A percentile compares a stretch with the other conserved stretches of the same genome.
phyloP scores from a whole-genome alignment of 495 filamentous ascomycete species.

The Aspergillus bridgeri region DNA sequence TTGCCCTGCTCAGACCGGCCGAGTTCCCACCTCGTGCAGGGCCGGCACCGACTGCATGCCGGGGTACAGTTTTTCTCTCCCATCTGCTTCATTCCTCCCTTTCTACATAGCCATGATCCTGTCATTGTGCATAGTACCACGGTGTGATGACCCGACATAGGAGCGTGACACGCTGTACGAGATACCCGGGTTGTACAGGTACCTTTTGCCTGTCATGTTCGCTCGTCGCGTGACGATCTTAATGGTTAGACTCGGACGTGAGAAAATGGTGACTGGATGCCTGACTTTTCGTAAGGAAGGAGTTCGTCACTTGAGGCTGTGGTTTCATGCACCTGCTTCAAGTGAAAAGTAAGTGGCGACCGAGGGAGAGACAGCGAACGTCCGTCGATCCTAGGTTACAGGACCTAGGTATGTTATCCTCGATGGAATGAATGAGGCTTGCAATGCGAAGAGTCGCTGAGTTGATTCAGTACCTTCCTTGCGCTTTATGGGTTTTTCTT shows the following conservation, averaged over 20 bases:
- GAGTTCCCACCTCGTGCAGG: slow-evolving; percentile 1
- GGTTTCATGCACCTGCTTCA: neutral
- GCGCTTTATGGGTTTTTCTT: neutral
- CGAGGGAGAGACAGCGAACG: neutral
- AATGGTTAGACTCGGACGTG: slow-evolving; percentile 9
- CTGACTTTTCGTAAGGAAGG: slow-evolving; percentile 2
- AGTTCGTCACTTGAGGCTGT: slow-evolving; percentile 1
- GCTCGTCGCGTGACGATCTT: slow-evolving; percentile 11
- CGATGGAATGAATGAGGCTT: neutral
- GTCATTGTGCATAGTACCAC: slow-evolving; percentile 2
- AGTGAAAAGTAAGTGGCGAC: neutral
- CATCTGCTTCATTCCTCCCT: neutral
- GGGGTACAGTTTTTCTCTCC: neutral
- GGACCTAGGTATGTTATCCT: neutral
- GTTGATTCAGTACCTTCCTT: neutral
- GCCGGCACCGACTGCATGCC: neutral
- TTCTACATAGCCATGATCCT: slow-evolving; percentile 8
- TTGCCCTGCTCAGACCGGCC: neutral
- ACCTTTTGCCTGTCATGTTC: slow-evolving; percentile 9
- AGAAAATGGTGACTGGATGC: slow-evolving; percentile 2
- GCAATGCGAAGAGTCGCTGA: neutral
- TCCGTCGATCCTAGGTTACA: neutral
- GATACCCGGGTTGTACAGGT: slow-evolving; percentile 11
- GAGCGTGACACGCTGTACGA: slow-evolving; percentile 18
- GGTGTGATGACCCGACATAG: slow-evolving; percentile 12